Percentiles rank a stretch among this genome's conserved stretches.
Evolutionary conservation across 73 alveolate genomes (phyloP).

Genomic region (Paramecium tetraurelia): DNA sequence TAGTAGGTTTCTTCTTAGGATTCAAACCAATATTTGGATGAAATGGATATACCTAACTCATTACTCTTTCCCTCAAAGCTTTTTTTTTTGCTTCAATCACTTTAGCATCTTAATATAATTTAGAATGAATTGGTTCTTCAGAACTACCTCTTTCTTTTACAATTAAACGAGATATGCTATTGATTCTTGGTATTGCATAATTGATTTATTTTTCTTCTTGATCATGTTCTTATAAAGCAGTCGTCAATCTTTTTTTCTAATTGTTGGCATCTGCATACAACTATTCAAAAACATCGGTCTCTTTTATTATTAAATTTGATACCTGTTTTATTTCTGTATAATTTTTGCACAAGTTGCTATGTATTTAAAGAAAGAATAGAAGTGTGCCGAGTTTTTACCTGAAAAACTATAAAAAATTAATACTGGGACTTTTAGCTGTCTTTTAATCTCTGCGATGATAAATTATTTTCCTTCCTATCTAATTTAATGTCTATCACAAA

Average conservation of each 20-base stretch:
- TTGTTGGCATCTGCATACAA: background rate
- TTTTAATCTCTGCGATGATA: background rate
- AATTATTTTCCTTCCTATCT: slow-evolving; percentile 12
- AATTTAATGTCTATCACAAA: slow-evolving; percentile 34
- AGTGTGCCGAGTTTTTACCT: background rate
- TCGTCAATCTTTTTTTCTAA: background rate
- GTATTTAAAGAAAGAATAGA: background rate
- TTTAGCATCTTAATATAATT: background rate
- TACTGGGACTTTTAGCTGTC: background rate
- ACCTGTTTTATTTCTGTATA: slow-evolving; percentile 12
- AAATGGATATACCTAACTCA: background rate
- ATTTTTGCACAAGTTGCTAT: background rate
- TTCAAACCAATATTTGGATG: background rate
- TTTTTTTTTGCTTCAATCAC: background rate
- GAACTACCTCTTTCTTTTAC: background rate
- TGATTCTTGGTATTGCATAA: background rate
- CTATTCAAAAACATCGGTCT: background rate
- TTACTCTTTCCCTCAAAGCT: background rate
- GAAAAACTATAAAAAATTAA: background rate
- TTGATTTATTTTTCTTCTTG: background rate
- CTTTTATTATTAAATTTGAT: background rate
- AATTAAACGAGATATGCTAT: background rate
- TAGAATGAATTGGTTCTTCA: background rate
- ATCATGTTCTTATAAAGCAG: background rate
- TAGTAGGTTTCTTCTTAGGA: background rate